Base-by-base conservation (phyloP, 768 basidiomycete genomes). In the Termitomyces sp. region DNA sequence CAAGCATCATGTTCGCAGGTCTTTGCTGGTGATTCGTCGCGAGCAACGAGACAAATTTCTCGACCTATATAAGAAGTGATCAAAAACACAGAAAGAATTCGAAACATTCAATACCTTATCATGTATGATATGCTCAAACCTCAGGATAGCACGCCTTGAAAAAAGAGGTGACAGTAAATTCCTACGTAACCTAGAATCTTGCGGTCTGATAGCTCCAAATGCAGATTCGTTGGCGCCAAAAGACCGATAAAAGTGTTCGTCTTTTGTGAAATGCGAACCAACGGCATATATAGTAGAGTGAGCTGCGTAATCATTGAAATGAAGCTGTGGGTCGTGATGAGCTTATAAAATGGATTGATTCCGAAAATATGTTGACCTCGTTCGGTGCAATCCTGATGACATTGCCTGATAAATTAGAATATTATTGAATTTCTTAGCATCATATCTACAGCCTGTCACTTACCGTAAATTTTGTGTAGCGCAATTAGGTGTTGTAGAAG, bases 351-450 rank as follows among this genome's bases (percentile, higher is more conserved):
- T 21, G 3, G 35, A 40, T 23, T 17, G 26, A 49, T 55, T 19
- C 42, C 7, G 8, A 43, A 15, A 17, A 21, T 30, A 21, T 28
- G 11, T 28, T 40, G 50, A 74, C 74, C 60, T 75, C 71, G 55
- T 75, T 75, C 12, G 75, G 74, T 8, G 68, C 72, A 59, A 74
- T 70, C 50, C 75, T 68, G 23, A 77, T 64, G 14, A 74, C 70
- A n/a, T 69, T 62, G 8, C 75, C 75, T 76, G 53, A 15, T 21
- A 23, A 23, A 2, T 23, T 23, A 33, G 15, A 19, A 46, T 42
- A 23, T 41, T 6, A 40, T 56, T 21, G 44, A n/a, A 11, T 58
- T 35, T 40, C 26, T 17, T 26, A 3, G 42, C 15, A 41, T 31
- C 28, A 40, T 17, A 6, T 47, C 7, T 26, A 3, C 11, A 46